These are phyloP conservation scores for Xylaria castorea DNA, from an alignment of 495 filamentous ascomycete species.

Conservation along the genomic window DNA sequence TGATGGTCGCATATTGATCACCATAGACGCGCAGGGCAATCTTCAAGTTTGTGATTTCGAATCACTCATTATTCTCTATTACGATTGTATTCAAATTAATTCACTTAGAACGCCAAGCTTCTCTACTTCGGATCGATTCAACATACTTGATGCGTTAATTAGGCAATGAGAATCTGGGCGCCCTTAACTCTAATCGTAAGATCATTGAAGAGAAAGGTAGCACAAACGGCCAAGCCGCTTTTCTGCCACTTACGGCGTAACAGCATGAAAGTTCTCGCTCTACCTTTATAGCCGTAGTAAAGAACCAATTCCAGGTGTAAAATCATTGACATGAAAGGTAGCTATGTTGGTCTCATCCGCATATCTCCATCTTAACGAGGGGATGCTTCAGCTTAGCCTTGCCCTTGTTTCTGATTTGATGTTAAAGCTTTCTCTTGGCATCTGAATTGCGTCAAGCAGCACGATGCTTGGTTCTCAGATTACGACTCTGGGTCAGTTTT, in stretches of 20 bases:
- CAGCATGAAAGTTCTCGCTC: background rate
- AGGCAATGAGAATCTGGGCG: slow-evolving; percentile 1
- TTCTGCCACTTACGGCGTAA: background rate
- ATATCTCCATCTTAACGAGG: slow-evolving; percentile 5
- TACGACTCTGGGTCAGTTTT: background rate
- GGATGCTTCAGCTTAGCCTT: background rate
- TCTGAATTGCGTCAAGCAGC: background rate
- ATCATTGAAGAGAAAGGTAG: background rate
- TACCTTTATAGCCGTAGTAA: too few relatives aligned
- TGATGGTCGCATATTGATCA: background rate
- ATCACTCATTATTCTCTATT: background rate
- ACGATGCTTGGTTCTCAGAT: background rate
- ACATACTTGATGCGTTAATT: background rate
- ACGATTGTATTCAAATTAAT: background rate
- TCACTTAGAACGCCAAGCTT: background rate
- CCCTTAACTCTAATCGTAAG: background rate
- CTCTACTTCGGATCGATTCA: background rate
- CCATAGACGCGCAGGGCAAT: background rate
- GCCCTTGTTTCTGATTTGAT: background rate
- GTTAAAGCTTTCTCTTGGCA: background rate
- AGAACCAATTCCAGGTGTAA: slow-evolving; percentile 5
- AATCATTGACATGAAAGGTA: slow-evolving; percentile 3
- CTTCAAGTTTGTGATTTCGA: background rate
- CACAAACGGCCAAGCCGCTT: background rate
- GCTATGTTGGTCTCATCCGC: background rate